phyloP scores from a whole-genome alignment of 2,329 filamentous ascomycete genomes.

The Beauveria rudraprayagi region DNA sequence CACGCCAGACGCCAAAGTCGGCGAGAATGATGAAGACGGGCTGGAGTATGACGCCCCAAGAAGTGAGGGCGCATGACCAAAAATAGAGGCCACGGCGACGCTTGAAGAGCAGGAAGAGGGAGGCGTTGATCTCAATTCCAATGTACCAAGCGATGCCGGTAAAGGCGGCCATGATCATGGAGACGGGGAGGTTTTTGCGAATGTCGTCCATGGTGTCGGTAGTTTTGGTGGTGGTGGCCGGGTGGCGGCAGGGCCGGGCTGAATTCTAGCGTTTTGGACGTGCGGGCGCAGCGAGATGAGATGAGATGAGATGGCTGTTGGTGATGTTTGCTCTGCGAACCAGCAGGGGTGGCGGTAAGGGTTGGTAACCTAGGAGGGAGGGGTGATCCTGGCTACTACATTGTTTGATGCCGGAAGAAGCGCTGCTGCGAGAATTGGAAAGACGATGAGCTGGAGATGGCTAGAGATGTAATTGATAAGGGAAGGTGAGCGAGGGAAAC shows the following conservation, averaged over 20 bases:
- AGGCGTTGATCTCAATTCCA: slow-evolving; percentile 21
- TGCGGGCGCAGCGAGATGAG: neutral
- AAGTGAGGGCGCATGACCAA: slow-evolving; percentile 23
- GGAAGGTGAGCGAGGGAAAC: too few relatives aligned
- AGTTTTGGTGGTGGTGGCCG: neutral
- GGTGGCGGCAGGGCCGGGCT: too few relatives aligned
- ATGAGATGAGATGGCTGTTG: neutral
- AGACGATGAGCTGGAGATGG: too few relatives aligned
- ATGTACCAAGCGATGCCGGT: slow-evolving; percentile 27
- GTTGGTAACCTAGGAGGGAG: too few relatives aligned
- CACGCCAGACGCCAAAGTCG: slow-evolving; percentile 16
- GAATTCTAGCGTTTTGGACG: neutral
- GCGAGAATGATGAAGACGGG: slow-evolving; percentile 37
- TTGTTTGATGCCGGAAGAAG: too few relatives aligned
- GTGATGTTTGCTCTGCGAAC: too few relatives aligned
- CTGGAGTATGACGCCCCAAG: slow-evolving; percentile 24
- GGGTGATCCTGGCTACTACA: too few relatives aligned
- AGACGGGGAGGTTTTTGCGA: slow-evolving; percentile 17
- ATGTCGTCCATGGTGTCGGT: slow-evolving; percentile 14
- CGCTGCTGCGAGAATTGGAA: too few relatives aligned
- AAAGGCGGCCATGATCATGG: slow-evolving; percentile 30
- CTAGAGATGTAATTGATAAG: too few relatives aligned
- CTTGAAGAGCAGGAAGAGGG: slow-evolving; percentile 24
- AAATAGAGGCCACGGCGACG: slow-evolving; percentile 24
- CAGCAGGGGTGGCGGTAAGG: too few relatives aligned